A percentile compares a stretch with the other conserved stretches of the same genome.
phyloP scores from a whole-genome alignment of 148 eudicot species.

The Salicornia ramosissima region DNA sequence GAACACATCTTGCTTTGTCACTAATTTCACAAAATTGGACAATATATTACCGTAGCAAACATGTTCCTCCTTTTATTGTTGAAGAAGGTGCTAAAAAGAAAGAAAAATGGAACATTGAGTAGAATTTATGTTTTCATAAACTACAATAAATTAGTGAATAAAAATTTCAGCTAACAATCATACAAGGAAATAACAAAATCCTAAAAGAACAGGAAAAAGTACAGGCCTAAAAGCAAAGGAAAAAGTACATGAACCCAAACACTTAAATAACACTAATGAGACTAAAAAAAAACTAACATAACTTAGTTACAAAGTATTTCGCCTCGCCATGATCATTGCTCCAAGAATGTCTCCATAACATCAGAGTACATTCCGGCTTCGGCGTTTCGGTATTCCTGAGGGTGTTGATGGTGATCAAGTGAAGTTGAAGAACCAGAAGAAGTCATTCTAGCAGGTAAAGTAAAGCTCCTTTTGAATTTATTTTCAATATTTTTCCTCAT shows the following conservation, averaged over 20 bases:
- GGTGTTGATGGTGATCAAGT: slow-evolving; percentile 60
- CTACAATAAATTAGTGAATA: slow-evolving; percentile 23
- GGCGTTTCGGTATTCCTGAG: slow-evolving; percentile 49
- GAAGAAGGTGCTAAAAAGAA: not conserved
- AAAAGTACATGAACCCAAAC: slow-evolving; percentile 20
- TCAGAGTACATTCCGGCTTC: slow-evolving; percentile 77
- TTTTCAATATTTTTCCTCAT: slow-evolving; percentile 57
- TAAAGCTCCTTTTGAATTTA: slow-evolving; percentile 83
- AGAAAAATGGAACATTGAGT: slow-evolving; percentile 17
- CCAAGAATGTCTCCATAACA: slow-evolving; percentile 90
- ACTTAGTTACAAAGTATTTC: slow-evolving; percentile 32
- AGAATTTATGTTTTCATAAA: slow-evolving; percentile 20
- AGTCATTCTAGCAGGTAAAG: slow-evolving; percentile 77
- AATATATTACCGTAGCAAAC: not conserved
- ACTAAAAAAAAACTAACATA: slow-evolving; percentile 25
- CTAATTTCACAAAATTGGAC: not conserved
- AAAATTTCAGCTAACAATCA: slow-evolving; percentile 16
- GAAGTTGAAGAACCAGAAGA: slow-evolving; percentile 80
- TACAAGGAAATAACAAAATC: slow-evolving; percentile 11
- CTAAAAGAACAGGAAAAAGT: slow-evolving; percentile 6
- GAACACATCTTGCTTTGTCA: no score
- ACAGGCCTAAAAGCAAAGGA: slow-evolving; percentile 9
- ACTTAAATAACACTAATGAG: not conserved
- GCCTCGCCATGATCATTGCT: slow-evolving; percentile 21
- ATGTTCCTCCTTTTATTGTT: not conserved